Evolutionary conservation across 768 basidiomycete genomes (phyloP), one percentile per base, ranked within the genome.

Genomic region (Mycena filopes): DNA sequence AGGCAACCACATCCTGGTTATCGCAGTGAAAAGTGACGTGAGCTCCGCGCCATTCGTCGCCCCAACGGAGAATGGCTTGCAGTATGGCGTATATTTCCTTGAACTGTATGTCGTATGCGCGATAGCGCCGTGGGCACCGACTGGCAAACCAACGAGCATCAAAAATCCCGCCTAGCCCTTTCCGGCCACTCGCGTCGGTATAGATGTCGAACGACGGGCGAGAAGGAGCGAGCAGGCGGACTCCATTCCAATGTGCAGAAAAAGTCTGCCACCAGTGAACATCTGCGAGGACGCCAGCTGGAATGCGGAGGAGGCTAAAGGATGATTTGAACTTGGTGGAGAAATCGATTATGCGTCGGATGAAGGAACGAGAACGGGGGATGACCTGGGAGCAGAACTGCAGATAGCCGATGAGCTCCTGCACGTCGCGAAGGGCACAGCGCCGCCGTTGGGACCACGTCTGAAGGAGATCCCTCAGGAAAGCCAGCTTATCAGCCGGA

Each of bases 201-300:
- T 70, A 71, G 21, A 80, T 54, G 15, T 59, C 21, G 7, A 75
- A 5, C 1, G 60, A 41, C 12, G 53, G 57, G 1, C 47, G 49
- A 21, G 60, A 47, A 8, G 63, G 70, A 5, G 23, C 4, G 3
- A 75, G 29, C 7, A 75, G 5, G 18, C 51, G 58, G 13, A 77
- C 65, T 1, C 77, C 76, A 55, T 79, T 80, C 77, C 76, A 81
- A 0, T 60, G 21, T 78, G 81, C 79, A 77, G 80, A 10, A 31
- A 33, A 33, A 6, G 33, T 33, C 12, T 7, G 33, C 33, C 33
- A 33, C 33, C 33, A 33, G 33, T 33, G 46, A 1, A 82, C 38
- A 61, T 81, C 74, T 5, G 63, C 28, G 0, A 48, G 57, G 0
- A 68, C 71, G 13, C 65, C 58, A 1, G 63, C 43, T 6, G 78